Conservation (phyloP, 2,329 filamentous ascomycete genomes). For the Pestalotiopsis sp. region DNA sequence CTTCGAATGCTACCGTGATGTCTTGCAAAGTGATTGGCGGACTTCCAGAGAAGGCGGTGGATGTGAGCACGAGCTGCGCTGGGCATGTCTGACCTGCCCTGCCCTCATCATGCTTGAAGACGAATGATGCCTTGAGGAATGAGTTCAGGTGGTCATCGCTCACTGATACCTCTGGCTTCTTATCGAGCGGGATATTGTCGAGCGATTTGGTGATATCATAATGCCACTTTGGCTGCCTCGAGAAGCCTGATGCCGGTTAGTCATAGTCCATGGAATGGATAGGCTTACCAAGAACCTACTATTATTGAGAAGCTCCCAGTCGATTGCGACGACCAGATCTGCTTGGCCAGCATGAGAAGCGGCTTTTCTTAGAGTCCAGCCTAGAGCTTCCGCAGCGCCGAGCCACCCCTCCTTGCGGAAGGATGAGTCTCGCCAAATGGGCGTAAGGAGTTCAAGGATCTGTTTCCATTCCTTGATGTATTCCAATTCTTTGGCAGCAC, state of each 20-base stretch:
- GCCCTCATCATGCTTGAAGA: constrained; percentile 60
- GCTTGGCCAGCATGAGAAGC: constrained; percentile 55
- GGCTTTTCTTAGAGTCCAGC: constrained; percentile 62
- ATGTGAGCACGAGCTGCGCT: constrained; percentile 61
- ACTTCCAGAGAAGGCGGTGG: constrained; percentile 56
- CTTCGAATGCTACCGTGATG: constrained; percentile 58
- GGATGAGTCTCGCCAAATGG: constrained; percentile 59
- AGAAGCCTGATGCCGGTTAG: constrained; percentile 48
- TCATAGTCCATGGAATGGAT: neutral
- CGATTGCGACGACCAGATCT: constrained; percentile 61
- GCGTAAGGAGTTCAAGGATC: constrained; percentile 55
- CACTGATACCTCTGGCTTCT: constrained; percentile 53
- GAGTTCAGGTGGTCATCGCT: constrained; percentile 54
- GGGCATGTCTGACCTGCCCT: constrained; percentile 63
- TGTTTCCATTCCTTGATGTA: constrained; percentile 54
- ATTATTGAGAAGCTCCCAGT: constrained; percentile 66
- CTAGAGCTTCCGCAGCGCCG: constrained; percentile 60
- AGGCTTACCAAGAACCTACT: constrained; percentile 43
- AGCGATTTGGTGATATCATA: constrained; percentile 64
- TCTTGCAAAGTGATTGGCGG: constrained; percentile 54
- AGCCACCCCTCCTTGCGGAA: constrained; percentile 65
- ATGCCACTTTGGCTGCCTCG: constrained; percentile 57
- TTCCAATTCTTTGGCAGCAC: constrained; percentile 59
- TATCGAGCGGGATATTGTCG: constrained; percentile 46
- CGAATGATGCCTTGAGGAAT: constrained; percentile 57